Evolutionary conservation across 306 rosid species (phyloP).

Genomic region (Pterocarpus macrocarpus): DNA sequence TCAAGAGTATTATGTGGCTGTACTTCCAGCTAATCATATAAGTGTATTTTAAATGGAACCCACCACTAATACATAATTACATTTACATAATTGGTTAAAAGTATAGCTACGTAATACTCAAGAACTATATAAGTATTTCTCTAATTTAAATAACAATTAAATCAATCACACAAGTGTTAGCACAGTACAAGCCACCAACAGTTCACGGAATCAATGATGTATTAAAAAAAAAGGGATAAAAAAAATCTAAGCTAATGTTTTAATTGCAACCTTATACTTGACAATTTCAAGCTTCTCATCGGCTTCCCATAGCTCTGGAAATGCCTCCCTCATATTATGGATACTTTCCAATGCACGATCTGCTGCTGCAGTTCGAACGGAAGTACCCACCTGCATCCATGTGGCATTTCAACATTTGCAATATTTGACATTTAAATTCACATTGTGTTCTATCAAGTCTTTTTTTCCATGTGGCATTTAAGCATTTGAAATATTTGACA

Average conservation of each 20-base stretch:
- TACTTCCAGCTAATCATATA: too few relatives aligned
- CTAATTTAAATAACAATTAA: too few relatives aligned
- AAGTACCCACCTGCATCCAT: conserved; percentile 74
- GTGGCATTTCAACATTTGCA: not conserved
- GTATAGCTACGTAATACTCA: too few relatives aligned
- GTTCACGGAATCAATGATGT: not conserved
- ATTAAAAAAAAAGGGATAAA: too few relatives aligned
- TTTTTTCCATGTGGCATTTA: not conserved
- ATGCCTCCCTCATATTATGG: conserved; percentile 81
- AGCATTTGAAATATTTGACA: too few relatives aligned
- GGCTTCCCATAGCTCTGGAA: conserved; percentile 87
- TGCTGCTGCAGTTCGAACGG: conserved; percentile 54
- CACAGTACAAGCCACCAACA: conserved; percentile 5
- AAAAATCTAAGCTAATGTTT: conserved; percentile 51
- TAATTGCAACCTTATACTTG: conserved; percentile 63
- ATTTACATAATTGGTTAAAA: too few relatives aligned
- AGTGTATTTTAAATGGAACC: too few relatives aligned
- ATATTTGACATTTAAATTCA: not conserved
- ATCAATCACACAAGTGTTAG: not conserved
- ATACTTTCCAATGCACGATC: conserved; percentile 90
- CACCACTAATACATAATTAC: too few relatives aligned
- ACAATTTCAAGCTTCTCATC: conserved; percentile 54
- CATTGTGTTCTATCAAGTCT: not conserved
- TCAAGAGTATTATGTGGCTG: too few relatives aligned
- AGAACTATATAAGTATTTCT: too few relatives aligned